A percentile compares a stretch with the other conserved stretches of the same genome.
Conservation (phyloP, 257 asterid species). For the Solanum gracilifrons region DNA sequence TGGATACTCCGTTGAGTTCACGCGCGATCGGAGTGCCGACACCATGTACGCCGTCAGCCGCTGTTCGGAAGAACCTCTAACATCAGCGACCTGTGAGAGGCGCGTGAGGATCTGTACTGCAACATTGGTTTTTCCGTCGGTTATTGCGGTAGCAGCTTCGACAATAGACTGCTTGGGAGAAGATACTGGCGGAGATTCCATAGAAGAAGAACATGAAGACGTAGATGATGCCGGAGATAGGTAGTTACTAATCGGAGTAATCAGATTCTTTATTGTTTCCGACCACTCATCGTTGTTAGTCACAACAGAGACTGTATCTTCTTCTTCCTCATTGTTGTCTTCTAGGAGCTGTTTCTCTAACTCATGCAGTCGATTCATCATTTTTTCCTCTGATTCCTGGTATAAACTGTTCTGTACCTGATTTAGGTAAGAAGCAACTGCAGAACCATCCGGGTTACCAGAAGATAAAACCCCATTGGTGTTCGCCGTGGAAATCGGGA, state of each 20-base stretch:
- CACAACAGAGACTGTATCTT: constrained; percentile 35
- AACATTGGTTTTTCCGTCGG: constrained; percentile 42
- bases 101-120: constrained; percentile 70
- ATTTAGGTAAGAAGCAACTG: constrained; percentile 21
- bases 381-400: constrained; percentile 30
- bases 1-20: constrained; percentile 23
- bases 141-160: constrained; percentile 47
- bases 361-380: constrained; percentile 52
- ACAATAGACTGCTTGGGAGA: constrained; percentile 37
- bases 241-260: constrained; percentile 12
- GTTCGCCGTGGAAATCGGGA: background rate
- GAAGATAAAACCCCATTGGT: background rate
- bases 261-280: constrained; percentile 46
- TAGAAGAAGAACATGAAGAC: constrained; percentile 58
- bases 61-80: constrained; percentile 50
- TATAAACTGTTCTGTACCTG: constrained; percentile 14
- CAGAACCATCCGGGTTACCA: constrained; percentile 1
- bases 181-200: constrained; percentile 42
- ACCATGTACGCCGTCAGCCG: constrained; percentile 32
- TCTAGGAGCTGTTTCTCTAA: constrained; percentile 62
- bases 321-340: constrained; percentile 39
- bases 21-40: constrained; percentile 38
- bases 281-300: constrained; percentile 76
- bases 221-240: constrained; percentile 58
- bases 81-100: constrained; percentile 46